Base-by-base conservation (phyloP, 2,329 filamentous ascomycete genomes). In the Pseudocercospora cruenta region DNA sequence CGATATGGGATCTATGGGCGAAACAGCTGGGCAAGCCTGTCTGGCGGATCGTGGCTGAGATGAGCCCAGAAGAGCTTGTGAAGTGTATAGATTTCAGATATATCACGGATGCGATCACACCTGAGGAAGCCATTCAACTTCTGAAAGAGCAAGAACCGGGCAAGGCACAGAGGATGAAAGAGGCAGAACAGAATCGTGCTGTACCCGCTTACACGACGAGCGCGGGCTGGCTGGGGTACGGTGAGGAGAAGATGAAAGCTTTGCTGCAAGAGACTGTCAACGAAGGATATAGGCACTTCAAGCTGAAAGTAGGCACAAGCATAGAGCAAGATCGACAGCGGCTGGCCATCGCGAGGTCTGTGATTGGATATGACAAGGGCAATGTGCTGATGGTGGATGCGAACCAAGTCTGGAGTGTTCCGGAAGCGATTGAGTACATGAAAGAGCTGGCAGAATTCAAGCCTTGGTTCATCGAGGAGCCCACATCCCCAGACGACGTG, bases 1-100 rank as follows among this genome's bases (percentile, higher is more conserved):
- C 93, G 16, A 85, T 96, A 74, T 97, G 93, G 93, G 93, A 97
- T 79, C 87, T 97, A n/a, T 96, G 93, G 93, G 93, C 92, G 62
- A 96, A 96, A 82, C 86, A 86, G 1, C 86, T 95, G 39, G 85
- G 87, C 70, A 96, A 97, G 83, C 94, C 93, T 3, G 92, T 97
- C 14, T 97, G 93, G 94, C 87, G 89, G 66, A 90, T 97, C 68
- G 90, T 97, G 24, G 90, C 91, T 10, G 93, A 97, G 72, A 96
- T 97, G 91, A 90, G 86, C 3, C 92, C 93, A 0, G 91, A 95
- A 80, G 90, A 97, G 81, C 88, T 96, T 60, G 93, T 97, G 60
- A 81, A 85, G 66, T 94, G 93, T 81, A 94, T 97, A 77, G 94
- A 97, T 81, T 97, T 97, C 83, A 86, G 93, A 58, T 97, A 97